A percentile compares a stretch with the other conserved stretches of the same genome.
phyloP scores from a whole-genome alignment of 805 yeast genomes.

The Metschnikowia koreensis region DNA sequence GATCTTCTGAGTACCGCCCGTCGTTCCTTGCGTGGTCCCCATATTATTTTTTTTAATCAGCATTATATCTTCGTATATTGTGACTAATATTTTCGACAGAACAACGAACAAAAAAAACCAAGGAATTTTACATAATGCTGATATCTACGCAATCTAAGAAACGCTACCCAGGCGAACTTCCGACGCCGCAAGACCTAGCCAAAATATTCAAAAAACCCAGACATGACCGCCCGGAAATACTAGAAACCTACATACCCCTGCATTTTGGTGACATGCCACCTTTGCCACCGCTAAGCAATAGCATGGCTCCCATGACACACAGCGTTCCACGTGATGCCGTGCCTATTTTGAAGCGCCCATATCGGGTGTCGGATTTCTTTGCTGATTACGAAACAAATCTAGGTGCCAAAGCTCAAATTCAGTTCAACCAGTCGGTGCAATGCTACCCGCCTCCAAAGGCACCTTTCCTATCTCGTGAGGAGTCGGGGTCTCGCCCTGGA shows the following conservation, averaged over 20 bases:
- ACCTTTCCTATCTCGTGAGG: constrained; percentile 20
- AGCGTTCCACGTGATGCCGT: constrained; percentile 36
- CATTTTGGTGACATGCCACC: neutral
- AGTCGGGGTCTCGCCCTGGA: constrained; percentile 19
- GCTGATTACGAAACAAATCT: constrained; percentile 27
- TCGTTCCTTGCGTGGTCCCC: neutral
- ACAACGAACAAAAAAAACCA: no score
- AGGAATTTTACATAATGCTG: neutral
- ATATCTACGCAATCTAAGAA: constrained; percentile 10
- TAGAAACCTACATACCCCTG: constrained; percentile 1
- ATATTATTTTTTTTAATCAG: neutral
- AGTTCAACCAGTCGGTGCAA: constrained; percentile 23
- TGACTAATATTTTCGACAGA: no score
- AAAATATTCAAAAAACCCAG: constrained; percentile 15
- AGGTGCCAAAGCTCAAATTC: constrained; percentile 17
- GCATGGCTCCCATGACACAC: constrained; percentile 26
- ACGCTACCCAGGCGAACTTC: constrained; percentile 12
- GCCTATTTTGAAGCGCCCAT: constrained; percentile 37
- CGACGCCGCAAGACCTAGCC: constrained; percentile 17
- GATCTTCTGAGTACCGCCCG: no score
- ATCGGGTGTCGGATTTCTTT: constrained; percentile 32
- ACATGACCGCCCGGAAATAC: neutral
- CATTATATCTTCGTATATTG: no score
- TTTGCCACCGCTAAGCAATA: neutral
- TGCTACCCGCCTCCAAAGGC: constrained; percentile 43